Base-by-base conservation (phyloP, 495 filamentous ascomycete genomes). In the Elasticomyces elasticus region DNA sequence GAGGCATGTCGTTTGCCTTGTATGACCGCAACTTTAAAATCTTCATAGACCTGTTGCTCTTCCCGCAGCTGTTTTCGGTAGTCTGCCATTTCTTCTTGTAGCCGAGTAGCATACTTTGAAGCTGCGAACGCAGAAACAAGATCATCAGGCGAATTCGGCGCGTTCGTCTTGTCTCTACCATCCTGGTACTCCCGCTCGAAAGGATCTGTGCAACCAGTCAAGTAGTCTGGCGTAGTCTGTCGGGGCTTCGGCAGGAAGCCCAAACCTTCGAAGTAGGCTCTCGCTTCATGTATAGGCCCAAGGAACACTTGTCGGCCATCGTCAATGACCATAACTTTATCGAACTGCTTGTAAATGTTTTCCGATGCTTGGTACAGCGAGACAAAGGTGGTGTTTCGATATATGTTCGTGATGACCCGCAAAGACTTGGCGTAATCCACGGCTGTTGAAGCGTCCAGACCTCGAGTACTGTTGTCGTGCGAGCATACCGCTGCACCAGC, bases 401-500 rank as follows among this genome's bases (percentile, higher is more conserved):
- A 87, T 46, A 90, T 76, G 62, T 89, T 82, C 26, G 87, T 89
- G 69, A 87, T 74, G 31, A 88, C 78, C 1, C 86, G 79, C 26
- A 92, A 75, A 0, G 84, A 85, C 64, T 87, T 87, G 55, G 76
- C 70, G 72, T 62, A 82, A 64, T 89, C 85, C 27, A 94, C 76
- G 0, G 89, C 89, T 1, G 87, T 94, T 2, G 81, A 85, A 5
- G 86, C 84, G 62, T 95, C 89, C 12, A 94, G 73, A 30, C 89
- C 89, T 44, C 89, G 80, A 2, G 88, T 91, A 44, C 76, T 81
- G 69, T 94, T 92, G 65, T 94, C 89, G 85, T 86, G 92, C 2
- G 79, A 85, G 33, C 80, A 71, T 23, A 94, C 74, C 37, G 80
- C 80, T 9, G 80, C 83, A 47, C 84, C 82, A 1, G 84, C 85